Base-by-base conservation (phyloP, 192 early-diverging fungal species). In the Backusella circina region DNA sequence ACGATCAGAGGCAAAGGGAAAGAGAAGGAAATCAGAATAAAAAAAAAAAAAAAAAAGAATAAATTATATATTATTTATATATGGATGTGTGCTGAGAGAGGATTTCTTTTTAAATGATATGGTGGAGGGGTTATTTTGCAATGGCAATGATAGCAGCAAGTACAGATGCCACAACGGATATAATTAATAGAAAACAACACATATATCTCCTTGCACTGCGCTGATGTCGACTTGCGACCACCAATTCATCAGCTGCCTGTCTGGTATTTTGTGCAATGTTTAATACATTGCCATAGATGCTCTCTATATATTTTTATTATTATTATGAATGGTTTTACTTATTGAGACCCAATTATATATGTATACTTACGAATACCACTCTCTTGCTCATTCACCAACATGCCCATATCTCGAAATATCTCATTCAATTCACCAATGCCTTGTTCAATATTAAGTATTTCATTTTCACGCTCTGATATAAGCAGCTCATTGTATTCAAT, bases 321-420 rank as follows among this genome's bases (percentile, higher is more conserved):
- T 33, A 21, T 7, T 67, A 47, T 69, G 15, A 13, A 5, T 4
- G 13, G 10, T 15, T 15, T 15, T 41, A 44, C n/a, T n/a, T n/a
- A n/a, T n/a, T n/a, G n/a, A n/a, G n/a, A n/a, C n/a, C n/a, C 32
- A 28, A 9, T 9, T 66, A 18, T 10, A 7, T n/a, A 33, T 16
- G 1, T 10, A 8, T 15, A 32, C 86, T 71, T 86, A 96, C 94
- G 90, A 26, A 99, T 84, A 75, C 95, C 88, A 71, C 91, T 91
- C 75, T 95, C 93, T 87, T 99, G 98, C 80, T 99, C 97, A 28
- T 95, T 94, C n/a, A 99, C 97, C 75, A 99, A 87, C 4, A 95
- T 97, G 0, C 95, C 95, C 70, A 99, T 78, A 84, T 98, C 96
- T 73, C 96, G 83, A 79, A 99, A 99, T 71, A 99, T 94, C 79